These are phyloP conservation scores for Tilletia walkeri DNA, from an alignment of 1,284 basidiomycete genomes.

Conservation along the genomic window DNA sequence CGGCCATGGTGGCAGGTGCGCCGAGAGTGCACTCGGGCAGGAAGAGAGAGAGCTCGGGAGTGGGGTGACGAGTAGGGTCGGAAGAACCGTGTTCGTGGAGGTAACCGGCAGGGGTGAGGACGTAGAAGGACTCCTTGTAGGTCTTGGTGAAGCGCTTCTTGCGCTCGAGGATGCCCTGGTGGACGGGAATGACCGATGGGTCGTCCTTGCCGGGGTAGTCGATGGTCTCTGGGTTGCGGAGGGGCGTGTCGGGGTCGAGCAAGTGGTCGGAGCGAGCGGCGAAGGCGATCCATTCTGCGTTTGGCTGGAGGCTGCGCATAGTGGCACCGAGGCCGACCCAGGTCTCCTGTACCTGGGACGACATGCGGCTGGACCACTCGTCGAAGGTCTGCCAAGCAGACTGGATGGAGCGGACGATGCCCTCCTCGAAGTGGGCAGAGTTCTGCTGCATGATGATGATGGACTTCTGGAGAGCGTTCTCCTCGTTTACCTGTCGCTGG, in stretches of 20 bases:
- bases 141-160: constrained; percentile 94
- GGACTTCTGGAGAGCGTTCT: constrained; percentile 97
- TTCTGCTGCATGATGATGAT: constrained; percentile 98
- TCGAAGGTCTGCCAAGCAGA: constrained; percentile 96
- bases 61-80: constrained; percentile 67
- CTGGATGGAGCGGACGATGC: constrained; percentile 90
- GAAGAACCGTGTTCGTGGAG: constrained; percentile 84
- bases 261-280: constrained; percentile 91
- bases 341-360: constrained; percentile 73
- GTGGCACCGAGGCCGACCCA: constrained; percentile 73
- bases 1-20: constrained; percentile 72
- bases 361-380: constrained; percentile 87
- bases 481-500: constrained; percentile 84
- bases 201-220: constrained; percentile 92
- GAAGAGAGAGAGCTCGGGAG: constrained; percentile 83
- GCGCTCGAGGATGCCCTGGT: constrained; percentile 86
- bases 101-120: constrained; percentile 93
- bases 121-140: constrained; percentile 76
- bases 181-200: constrained; percentile 80
- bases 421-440: constrained; percentile 94
- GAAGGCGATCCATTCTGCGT: constrained; percentile 95
- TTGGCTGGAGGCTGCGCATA: constrained; percentile 82
- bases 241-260: constrained; percentile 87
- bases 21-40: constrained; percentile 93
- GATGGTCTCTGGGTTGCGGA: constrained; percentile 64